A percentile compares a stretch with the other conserved stretches of the same genome.
Conservation (phyloP, 140 eudicot genomes). For the Erigeron philadelphicus region DNA sequence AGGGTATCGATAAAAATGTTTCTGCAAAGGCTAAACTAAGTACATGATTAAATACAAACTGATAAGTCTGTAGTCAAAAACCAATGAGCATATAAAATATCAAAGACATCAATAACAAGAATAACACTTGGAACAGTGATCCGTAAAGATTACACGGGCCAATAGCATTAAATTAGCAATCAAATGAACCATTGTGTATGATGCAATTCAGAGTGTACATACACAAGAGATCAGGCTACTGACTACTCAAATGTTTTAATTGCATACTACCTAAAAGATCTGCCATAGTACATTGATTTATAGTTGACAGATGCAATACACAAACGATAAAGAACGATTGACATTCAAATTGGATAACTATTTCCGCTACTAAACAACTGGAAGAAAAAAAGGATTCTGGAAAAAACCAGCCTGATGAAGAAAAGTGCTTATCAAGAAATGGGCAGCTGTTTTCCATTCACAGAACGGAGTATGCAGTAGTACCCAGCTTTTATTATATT, state of each 20-base stretch:
- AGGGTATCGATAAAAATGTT: not conserved
- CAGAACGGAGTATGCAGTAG: not conserved
- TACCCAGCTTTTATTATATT: not conserved
- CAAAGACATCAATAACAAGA: not conserved
- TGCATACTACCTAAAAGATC: slow-evolving; percentile 5
- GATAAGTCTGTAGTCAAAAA: not conserved
- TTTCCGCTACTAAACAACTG: slow-evolving; percentile 14
- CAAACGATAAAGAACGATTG: slow-evolving; percentile 10
- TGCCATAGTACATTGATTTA: slow-evolving; percentile 10
- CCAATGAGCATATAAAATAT: not conserved
- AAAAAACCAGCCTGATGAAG: slow-evolving; percentile 6
- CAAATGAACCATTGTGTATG: not conserved
- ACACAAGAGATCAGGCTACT: not conserved
- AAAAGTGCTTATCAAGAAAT: not conserved
- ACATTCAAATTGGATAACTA: slow-evolving; percentile 15
- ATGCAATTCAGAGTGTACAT: not conserved
- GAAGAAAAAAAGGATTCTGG: not conserved
- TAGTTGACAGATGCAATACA: slow-evolving; percentile 1
- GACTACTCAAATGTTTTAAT: not conserved
- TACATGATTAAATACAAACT: not conserved
- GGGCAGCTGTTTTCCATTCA: slow-evolving; percentile 16
- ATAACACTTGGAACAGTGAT: not conserved
- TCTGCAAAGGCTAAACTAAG: not conserved
- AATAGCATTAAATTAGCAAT: not conserved
- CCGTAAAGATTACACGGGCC: not conserved